A percentile compares a stretch with the other conserved stretches of the same genome.
phyloP scores from a whole-genome alignment of 116 monocot species.

The Papilionanthe hybrid region DNA sequence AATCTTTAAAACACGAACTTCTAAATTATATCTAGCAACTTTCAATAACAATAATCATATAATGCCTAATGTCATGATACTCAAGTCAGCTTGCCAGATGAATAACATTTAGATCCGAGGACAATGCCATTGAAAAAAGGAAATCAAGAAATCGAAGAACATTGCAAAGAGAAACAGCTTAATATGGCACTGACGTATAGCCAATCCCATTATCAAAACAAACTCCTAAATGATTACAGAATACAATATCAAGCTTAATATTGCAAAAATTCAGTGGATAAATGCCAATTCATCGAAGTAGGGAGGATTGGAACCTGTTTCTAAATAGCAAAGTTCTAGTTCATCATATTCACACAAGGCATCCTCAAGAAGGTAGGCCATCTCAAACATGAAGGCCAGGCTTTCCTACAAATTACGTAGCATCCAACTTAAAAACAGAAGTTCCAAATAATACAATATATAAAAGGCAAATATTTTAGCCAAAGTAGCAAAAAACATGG shows the following conservation, averaged over 20 bases:
- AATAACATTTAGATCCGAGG: background rate
- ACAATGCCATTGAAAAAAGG: background rate
- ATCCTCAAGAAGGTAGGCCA: constrained; percentile 96
- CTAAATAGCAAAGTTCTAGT: constrained; percentile 91
- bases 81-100: background rate
- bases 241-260: background rate
- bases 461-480: background rate
- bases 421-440: constrained; percentile 3
- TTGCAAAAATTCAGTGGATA: background rate
- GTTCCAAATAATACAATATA: constrained; percentile 1
- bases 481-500: background rate
- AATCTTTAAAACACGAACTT: too few relatives aligned
- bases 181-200: background rate
- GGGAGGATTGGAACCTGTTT: constrained; percentile 61
- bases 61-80: background rate
- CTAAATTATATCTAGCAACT: too few relatives aligned
- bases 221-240: background rate
- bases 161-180: background rate
- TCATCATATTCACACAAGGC: constrained; percentile 98
- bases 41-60: background rate
- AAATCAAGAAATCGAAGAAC: background rate
- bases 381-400: constrained; percentile 98
- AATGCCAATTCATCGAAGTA: background rate
- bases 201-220: background rate
- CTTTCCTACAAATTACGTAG: constrained; percentile 62